phyloP scores from a whole-genome alignment of 352 stramenopile species.

The Peronospora tabacina region DNA sequence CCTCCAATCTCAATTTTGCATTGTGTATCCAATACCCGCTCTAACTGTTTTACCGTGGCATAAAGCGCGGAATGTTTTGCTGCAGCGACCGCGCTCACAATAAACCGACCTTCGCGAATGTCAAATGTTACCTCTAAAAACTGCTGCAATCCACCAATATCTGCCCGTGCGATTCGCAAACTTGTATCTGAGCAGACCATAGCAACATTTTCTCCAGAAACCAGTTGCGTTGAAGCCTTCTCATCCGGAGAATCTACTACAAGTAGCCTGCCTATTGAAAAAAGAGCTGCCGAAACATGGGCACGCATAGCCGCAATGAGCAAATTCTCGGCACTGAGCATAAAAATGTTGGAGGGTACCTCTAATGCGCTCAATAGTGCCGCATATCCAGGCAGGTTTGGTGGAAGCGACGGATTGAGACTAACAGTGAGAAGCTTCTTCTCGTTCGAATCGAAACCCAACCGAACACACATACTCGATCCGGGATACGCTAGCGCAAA shows the following conservation, averaged over 20 bases:
- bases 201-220: slow-evolving; percentile 66
- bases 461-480: slow-evolving; percentile 59
- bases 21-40: slow-evolving; percentile 66
- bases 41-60: slow-evolving; percentile 47
- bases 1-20: slow-evolving; percentile 68
- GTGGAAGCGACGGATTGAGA: slow-evolving; percentile 55
- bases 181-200: slow-evolving; percentile 52
- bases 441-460: slow-evolving; percentile 53
- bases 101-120: slow-evolving; percentile 62
- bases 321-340: slow-evolving; percentile 66
- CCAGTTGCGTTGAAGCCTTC: slow-evolving; percentile 42
- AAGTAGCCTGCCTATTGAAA: slow-evolving; percentile 61
- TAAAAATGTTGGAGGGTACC: slow-evolving; percentile 72
- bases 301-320: slow-evolving; percentile 69
- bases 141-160: slow-evolving; percentile 72
- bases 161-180: slow-evolving; percentile 52
- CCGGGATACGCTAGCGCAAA: slow-evolving; percentile 43
- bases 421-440: slow-evolving; percentile 55
- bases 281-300: slow-evolving; percentile 62
- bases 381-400: slow-evolving; percentile 47
- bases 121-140: slow-evolving; percentile 80
- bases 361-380: slow-evolving; percentile 49
- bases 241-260: slow-evolving; percentile 59
- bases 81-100: slow-evolving; percentile 55
- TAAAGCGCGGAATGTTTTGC: slow-evolving; percentile 54